phyloP scores from a whole-genome alignment of 2,329 filamentous ascomycete genomes.

The Sporothrix brasiliensis region DNA sequence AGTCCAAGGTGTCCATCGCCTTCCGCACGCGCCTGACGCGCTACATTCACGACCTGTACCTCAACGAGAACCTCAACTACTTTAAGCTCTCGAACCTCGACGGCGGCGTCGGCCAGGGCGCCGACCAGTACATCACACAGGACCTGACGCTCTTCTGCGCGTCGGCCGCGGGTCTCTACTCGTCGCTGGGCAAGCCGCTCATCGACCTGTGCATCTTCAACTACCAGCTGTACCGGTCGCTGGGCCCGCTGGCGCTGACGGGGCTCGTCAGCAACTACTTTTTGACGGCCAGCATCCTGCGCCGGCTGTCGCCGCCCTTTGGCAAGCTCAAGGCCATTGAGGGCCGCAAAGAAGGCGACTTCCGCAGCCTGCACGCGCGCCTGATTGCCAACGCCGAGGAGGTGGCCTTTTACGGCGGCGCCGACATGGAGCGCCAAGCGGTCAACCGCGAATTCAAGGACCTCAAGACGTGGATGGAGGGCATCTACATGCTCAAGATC shows the following conservation, averaged over 20 bases:
- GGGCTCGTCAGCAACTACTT: slow-evolving; percentile 93
- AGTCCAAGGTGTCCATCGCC: slow-evolving; percentile 96
- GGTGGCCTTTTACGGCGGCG: slow-evolving; percentile 94
- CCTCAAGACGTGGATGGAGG: slow-evolving; percentile 95
- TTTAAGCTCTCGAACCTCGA: slow-evolving; percentile 94
- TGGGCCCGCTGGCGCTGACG: slow-evolving; percentile 83
- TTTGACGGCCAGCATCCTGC: slow-evolving; percentile 84
- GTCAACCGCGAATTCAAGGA: slow-evolving; percentile 90
- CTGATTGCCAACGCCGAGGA: slow-evolving; percentile 97
- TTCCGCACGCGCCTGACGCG: slow-evolving; percentile 92
- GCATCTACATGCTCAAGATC: slow-evolving; percentile 96
- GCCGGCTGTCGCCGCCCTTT: slow-evolving; percentile 89
- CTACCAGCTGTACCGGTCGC: slow-evolving; percentile 89
- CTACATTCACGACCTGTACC: slow-evolving; percentile 95
- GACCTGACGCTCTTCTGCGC: slow-evolving; percentile 95
- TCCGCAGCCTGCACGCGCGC: slow-evolving; percentile 85
- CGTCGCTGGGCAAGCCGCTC: slow-evolving; percentile 93
- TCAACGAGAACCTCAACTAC: slow-evolving; percentile 93
- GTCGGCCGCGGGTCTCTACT: slow-evolving; percentile 88
- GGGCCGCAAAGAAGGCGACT: slow-evolving; percentile 92
- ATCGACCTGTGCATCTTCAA: slow-evolving; percentile 98
- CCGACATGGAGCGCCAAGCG: slow-evolving; percentile 91
- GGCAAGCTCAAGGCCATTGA: slow-evolving; percentile 96
- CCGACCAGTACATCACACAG: slow-evolving; percentile 97
- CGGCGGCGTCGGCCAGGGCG: slow-evolving; percentile 85